These are phyloP conservation scores for Amanita subjunquillea DNA, from an alignment of 768 basidiomycete genomes.

Conservation along the genomic window DNA sequence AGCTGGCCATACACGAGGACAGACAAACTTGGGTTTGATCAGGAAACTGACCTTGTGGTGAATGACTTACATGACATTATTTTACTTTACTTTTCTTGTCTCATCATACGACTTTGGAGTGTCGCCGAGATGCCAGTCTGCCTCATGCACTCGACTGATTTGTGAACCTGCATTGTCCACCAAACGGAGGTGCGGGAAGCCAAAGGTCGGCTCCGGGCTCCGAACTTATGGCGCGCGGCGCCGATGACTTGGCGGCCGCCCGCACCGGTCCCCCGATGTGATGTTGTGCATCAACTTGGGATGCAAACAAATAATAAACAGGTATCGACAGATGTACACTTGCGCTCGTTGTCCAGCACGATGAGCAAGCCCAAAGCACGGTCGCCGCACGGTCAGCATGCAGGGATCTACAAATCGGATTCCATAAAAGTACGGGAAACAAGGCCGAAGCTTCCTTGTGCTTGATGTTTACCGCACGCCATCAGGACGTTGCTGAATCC, in stretches of 20 bases:
- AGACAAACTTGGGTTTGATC: neutral
- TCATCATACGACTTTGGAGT: neutral
- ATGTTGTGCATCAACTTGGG: neutral
- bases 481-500: constrained; percentile 85
- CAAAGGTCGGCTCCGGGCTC: neutral
- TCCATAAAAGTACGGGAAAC: constrained; percentile 41
- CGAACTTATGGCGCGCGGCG: neutral
- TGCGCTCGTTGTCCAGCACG: neutral
- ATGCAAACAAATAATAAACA: neutral
- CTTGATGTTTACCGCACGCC: constrained; percentile 5
- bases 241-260: neutral
- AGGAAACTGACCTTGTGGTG: neutral
- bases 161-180: neutral
- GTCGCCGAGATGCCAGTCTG: neutral
- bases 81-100: neutral
- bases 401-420: constrained; percentile 56
- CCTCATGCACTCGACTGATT: neutral
- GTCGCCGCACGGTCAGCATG: constrained; percentile 34
- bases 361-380: constrained; percentile 42
- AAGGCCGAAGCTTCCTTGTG: neutral
- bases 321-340: neutral
- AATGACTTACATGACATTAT: neutral
- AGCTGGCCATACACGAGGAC: neutral
- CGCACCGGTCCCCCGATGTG: neutral
- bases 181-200: neutral